A percentile compares a stretch with the other conserved stretches of the same genome.
Conservation (phyloP, 2,329 filamentous ascomycete genomes). For the Periconia digitata region DNA sequence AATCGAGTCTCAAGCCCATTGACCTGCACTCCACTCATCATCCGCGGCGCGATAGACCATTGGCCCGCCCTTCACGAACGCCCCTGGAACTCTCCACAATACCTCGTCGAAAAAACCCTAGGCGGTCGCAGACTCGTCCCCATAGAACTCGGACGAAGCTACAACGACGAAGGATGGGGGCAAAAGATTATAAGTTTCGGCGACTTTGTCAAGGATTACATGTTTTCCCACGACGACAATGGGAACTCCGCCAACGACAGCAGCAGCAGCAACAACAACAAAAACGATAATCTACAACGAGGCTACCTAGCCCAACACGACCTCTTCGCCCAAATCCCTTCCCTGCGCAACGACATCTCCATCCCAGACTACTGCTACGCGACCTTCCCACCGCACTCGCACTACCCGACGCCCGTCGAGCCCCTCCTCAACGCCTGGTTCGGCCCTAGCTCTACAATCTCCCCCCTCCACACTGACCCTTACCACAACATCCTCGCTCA, state of each 20-base stretch:
- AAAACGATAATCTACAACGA: no score
- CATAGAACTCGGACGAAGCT: constrained; percentile 82
- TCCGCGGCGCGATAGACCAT: constrained; percentile 63
- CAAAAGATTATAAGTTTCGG: constrained; percentile 77
- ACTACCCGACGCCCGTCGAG: constrained; percentile 62
- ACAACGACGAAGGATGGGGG: constrained; percentile 82
- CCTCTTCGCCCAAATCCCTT: constrained; percentile 79
- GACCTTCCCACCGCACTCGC: constrained; percentile 19
- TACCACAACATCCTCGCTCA: constrained; percentile 93
- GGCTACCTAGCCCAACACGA: constrained; percentile 93
- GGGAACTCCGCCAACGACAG: neutral
- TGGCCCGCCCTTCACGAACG: constrained; percentile 76
- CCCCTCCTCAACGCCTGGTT: constrained; percentile 91
- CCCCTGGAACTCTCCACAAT: constrained; percentile 72
- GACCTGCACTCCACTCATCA: constrained; percentile 61
- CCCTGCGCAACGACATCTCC: constrained; percentile 71
- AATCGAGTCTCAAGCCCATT: constrained; percentile 19
- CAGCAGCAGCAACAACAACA: constrained; percentile 24
- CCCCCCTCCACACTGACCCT: constrained; percentile 88
- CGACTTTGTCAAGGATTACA: constrained; percentile 67
- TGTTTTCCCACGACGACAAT: constrained; percentile 43
- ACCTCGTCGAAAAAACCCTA: constrained; percentile 74
- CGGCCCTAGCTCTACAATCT: constrained; percentile 83
- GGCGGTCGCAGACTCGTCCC: constrained; percentile 79
- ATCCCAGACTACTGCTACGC: constrained; percentile 74